Evolutionary conservation across 306 rosid genomes (phyloP).

Genomic region (Adenanthera pavonina): DNA sequence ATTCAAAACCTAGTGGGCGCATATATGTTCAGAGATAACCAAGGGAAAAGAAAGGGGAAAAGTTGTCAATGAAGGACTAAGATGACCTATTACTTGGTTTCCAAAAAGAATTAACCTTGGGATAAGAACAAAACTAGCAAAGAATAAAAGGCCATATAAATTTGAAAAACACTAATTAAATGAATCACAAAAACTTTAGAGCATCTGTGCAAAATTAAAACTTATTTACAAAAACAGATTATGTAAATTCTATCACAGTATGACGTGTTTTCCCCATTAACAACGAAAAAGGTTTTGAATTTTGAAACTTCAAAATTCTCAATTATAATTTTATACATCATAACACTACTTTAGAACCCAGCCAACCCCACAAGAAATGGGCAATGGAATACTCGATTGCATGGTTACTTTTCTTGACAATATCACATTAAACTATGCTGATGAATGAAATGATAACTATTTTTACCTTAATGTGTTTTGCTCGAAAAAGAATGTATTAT

Average conservation of each 20-base stretch:
- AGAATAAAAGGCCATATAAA: constrained; percentile 8
- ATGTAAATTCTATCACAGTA: not conserved
- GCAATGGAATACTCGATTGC: constrained; percentile 6
- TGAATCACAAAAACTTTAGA: constrained; percentile 18
- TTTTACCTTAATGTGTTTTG: constrained; percentile 74
- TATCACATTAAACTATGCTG: not conserved
- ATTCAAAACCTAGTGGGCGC: not conserved
- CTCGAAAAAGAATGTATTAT: constrained; percentile 73
- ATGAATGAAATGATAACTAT: constrained; percentile 1
- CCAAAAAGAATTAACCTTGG: not conserved
- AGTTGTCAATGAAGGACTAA: constrained; percentile 12
- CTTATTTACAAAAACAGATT: not conserved
- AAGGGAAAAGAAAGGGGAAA: not conserved
- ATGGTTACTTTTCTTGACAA: not conserved
- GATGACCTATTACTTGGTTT: constrained; percentile 1
- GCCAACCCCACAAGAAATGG: not conserved
- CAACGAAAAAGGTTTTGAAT: not conserved
- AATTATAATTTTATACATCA: not conserved
- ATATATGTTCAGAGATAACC: constrained; percentile 4
- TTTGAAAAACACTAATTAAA: constrained; percentile 9
- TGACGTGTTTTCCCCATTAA: no score
- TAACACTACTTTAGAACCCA: not conserved
- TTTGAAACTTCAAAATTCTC: no score
- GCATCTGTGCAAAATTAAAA: constrained; percentile 1
- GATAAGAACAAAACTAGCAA: not conserved